Conservation (phyloP, 1,139 yeast genomes). For the Candida tunisiensis region DNA sequence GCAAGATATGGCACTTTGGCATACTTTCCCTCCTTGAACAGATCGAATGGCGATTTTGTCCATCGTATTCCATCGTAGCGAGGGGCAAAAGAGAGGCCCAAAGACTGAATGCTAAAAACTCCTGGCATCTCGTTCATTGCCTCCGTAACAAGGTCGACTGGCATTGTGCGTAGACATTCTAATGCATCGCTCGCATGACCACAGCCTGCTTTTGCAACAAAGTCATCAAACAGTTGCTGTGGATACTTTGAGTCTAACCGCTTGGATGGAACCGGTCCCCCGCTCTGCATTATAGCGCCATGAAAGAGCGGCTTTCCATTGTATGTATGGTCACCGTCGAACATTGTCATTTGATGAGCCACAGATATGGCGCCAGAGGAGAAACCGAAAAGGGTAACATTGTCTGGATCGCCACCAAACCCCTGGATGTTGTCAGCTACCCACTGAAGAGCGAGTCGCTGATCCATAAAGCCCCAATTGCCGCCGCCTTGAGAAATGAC, state of each 20-base stretch:
- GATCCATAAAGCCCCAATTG: constrained; percentile 21
- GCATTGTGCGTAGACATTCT: constrained; percentile 6
- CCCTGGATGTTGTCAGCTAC: constrained; percentile 16
- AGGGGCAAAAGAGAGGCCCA: constrained; percentile 7
- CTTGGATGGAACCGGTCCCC: constrained; percentile 7
- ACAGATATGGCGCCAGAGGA: constrained; percentile 17
- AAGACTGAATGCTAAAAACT: constrained; percentile 3
- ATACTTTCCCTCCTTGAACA: constrained; percentile 4
- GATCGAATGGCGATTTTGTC: constrained; percentile 3
- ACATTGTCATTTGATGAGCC: constrained; percentile 8
- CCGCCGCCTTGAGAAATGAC: constrained; percentile 5
- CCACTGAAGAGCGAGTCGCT: constrained; percentile 19
- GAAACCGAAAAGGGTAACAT: constrained; percentile 21
- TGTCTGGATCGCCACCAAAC: constrained; percentile 21
- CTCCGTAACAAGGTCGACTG: constrained; percentile 3
- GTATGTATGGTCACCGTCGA: constrained; percentile 4
- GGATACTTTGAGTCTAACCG: background rate
- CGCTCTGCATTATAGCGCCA: constrained; percentile 16
- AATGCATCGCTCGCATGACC: background rate
- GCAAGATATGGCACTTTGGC: constrained; percentile 8
- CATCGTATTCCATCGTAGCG: constrained; percentile 8
- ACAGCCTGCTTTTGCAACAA: background rate
- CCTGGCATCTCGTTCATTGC: constrained; percentile 6
- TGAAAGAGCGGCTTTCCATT: constrained; percentile 6
- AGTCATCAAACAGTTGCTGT: background rate